Conservation (phyloP, 306 rosid genomes). For the Dryas alaskensis region DNA sequence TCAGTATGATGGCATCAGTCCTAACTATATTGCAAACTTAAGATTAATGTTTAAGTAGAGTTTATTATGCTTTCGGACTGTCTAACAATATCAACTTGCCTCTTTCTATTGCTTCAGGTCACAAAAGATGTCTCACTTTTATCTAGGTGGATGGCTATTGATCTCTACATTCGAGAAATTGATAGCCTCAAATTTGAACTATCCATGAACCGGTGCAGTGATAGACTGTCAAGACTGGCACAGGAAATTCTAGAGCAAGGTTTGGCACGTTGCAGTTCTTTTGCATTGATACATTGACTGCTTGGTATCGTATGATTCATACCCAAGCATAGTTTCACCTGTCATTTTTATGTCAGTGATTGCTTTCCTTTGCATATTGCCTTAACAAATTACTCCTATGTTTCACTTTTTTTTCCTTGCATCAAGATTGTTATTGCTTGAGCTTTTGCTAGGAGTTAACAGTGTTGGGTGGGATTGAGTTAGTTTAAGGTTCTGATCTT, state of each 20-base stretch:
- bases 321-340: neutral
- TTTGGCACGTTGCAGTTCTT: slow-evolving; percentile 30
- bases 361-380: neutral
- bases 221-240: slow-evolving; percentile 56
- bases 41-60: neutral
- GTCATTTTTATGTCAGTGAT: neutral
- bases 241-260: slow-evolving; percentile 77
- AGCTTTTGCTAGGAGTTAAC: neutral
- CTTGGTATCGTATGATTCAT: neutral
- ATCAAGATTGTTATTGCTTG: neutral
- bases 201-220: slow-evolving; percentile 85
- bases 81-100: slow-evolving; percentile 2
- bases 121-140: slow-evolving; percentile 83
- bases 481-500: neutral
- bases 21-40: too few relatives aligned
- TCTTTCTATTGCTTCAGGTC: slow-evolving; percentile 54
- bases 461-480: neutral
- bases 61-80: neutral
- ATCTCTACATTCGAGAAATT: slow-evolving; percentile 78
- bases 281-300: slow-evolving; percentile 2
- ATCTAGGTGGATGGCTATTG: slow-evolving; percentile 93
- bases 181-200: slow-evolving; percentile 90
- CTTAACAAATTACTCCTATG: neutral
- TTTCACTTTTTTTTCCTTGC: neutral
- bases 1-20: too few relatives aligned